These are phyloP conservation scores for Fusarium goolgardi DNA, from an alignment of 2,329 filamentous ascomycete species.

Conservation along the genomic window DNA sequence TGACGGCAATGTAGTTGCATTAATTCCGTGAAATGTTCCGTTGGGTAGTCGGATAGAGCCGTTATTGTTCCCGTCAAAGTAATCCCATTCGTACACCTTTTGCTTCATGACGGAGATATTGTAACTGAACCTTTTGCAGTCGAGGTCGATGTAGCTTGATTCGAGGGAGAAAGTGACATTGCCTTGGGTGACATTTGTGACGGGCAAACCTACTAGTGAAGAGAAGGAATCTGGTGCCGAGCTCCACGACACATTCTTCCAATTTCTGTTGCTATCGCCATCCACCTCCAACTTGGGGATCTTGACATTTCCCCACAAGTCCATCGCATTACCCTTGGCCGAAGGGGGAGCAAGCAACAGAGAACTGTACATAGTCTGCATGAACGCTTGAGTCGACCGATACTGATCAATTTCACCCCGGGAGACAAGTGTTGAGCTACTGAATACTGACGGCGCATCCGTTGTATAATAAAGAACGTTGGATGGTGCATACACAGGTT, in stretches of 20 bases:
- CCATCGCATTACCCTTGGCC: not conserved
- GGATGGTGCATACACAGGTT: not conserved
- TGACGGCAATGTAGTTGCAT: not conserved
- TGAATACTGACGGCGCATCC: not conserved
- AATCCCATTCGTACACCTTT: not conserved
- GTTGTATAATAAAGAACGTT: not conserved
- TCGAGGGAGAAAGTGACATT: not conserved
- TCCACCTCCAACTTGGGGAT: conserved; percentile 8
- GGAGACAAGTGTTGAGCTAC: not conserved
- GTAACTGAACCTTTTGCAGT: not conserved
- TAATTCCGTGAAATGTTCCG: not conserved
- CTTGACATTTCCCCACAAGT: conserved; percentile 26
- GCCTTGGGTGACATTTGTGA: not conserved
- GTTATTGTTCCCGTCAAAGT: not conserved
- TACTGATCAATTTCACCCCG: not conserved
- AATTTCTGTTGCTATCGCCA: not conserved
- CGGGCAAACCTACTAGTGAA: not conserved
- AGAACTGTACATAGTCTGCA: not conserved
- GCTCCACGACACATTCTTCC: not conserved
- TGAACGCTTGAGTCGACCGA: not conserved
- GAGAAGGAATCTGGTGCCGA: not conserved
- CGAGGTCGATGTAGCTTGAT: not conserved
- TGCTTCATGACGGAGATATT: not conserved
- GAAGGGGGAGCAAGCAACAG: not conserved
- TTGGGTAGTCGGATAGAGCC: conserved; percentile 2